Base-by-base conservation (phyloP, 2,329 filamentous ascomycete genomes). In the Pseudogymnoascus sp. region DNA sequence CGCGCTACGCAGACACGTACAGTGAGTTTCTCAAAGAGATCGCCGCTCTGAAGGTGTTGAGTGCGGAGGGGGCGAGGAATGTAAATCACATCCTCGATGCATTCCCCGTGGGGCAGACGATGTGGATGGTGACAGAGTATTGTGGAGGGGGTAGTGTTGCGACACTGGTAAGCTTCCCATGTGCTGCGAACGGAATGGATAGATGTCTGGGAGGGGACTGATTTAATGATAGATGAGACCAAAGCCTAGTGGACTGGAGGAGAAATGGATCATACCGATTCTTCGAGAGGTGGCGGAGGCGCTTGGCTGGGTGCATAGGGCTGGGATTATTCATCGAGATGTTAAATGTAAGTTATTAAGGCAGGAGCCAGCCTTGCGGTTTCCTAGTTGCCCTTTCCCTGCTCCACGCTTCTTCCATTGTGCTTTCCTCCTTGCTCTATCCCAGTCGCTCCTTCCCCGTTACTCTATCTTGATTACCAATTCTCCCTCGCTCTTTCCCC, bases 121-220 rank as follows among this genome's bases (percentile, higher is more conserved):
- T 95, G 77, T 95, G 91, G 91, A 90, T 94, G 78, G 85, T 94
- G 62, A 92, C 89, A 64, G 90, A 94, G 75, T 92, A 92, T 73
- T 92, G 90, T 69, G 89, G 88, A 5, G 91, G 91, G 65, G 91
- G 91, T 58, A 93, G 90, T 72, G 87, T 95, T 73, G 87, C 83
- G 66, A 92, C 82, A 64, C 81, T 83, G 76, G 81, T 69, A 77
- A 79, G 66, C 72, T 78, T 35, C 75, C 61, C 76, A 79, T 62
- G 78, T 78, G 10, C 5, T 25, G 21, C 21, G 21, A 21, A 21
- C 80, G 36, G 77, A 79, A 61, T 76, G 2, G 7, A 17, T 17
- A 12, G 15, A 42, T 38, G 65, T 51, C 65, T 58, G 68, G 59
- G 70, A 12, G 17, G n/a, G 3, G 36, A 21, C 17, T 51, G 66